Evolutionary conservation across 2,329 filamentous ascomycete genomes (phyloP).

Genomic region (Talaromyces funiculosus): DNA sequence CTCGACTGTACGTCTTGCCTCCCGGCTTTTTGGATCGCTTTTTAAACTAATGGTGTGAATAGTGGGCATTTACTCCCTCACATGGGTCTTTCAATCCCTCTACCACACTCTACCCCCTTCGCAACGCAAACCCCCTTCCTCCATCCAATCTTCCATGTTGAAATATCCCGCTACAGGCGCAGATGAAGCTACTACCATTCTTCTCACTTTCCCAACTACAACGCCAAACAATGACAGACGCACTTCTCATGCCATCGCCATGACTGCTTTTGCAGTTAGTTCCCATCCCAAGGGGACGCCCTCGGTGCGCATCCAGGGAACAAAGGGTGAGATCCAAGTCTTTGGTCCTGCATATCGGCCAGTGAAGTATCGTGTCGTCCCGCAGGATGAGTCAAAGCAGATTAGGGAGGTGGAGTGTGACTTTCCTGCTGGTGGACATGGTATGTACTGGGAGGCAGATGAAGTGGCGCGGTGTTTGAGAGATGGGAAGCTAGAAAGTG

Average conservation of each 20-base stretch:
- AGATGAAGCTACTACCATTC: conserved; percentile 72
- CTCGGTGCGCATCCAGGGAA: conserved; percentile 72
- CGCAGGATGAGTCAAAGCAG: conserved; percentile 15
- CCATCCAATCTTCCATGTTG: conserved; percentile 62
- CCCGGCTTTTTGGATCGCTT: no score
- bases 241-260: conserved; percentile 63
- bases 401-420: conserved; percentile 30
- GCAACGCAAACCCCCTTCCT: conserved; percentile 59
- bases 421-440: conserved; percentile 60
- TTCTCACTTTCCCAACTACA: conserved; percentile 66
- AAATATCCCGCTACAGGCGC: conserved; percentile 67
- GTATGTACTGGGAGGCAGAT: conserved; percentile 87
- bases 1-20: conserved; percentile 54
- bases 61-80: conserved; percentile 80
- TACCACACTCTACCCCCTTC: conserved; percentile 68
- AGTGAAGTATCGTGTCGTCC: conserved; percentile 58
- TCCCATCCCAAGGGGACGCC: conserved; percentile 56
- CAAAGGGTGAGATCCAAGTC: conserved; percentile 76
- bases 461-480: conserved; percentile 68
- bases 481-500: conserved; percentile 72
- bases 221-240: conserved; percentile 41
- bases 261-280: conserved; percentile 58
- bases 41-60: background rate
- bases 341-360: conserved; percentile 67
- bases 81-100: conserved; percentile 84